Conservation (phyloP, 352 stramenopile species). For the Blastocystis sp. region DNA sequence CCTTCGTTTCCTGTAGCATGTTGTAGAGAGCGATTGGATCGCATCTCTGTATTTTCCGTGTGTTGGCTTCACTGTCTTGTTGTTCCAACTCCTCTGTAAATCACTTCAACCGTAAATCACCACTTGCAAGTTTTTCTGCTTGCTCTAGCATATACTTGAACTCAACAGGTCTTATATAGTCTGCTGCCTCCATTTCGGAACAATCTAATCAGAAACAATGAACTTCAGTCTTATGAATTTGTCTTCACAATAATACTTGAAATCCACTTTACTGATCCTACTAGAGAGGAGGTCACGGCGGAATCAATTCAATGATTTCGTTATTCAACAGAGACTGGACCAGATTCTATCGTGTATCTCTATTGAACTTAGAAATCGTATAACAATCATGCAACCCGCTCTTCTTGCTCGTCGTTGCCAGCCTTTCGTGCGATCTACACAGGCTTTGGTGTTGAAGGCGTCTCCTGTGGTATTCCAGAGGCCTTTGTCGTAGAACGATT, state of each 20-base stretch:
- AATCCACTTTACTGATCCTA: too few relatives aligned
- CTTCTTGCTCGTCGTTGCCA: slow-evolving; percentile 49
- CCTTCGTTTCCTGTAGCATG: background rate
- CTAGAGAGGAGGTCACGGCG: background rate
- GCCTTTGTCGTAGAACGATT: background rate
- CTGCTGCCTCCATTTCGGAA: background rate
- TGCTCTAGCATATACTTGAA: background rate
- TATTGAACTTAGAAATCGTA: background rate
- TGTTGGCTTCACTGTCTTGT: background rate
- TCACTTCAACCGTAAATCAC: background rate
- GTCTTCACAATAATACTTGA: too few relatives aligned
- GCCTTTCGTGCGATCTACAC: slow-evolving; percentile 34
- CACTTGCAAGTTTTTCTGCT: background rate
- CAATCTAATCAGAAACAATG: background rate
- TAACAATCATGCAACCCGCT: slow-evolving; percentile 42
- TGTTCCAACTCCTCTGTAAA: background rate
- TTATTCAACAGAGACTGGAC: background rate
- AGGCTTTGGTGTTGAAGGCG: slow-evolving; percentile 27
- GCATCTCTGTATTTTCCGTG: background rate
- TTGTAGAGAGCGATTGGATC: background rate
- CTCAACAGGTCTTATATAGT: background rate
- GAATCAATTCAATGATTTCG: background rate
- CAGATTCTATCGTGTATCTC: background rate
- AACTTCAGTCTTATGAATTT: background rate
- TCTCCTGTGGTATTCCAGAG: slow-evolving; percentile 54